These are phyloP conservation scores for Plasmodium falciparum DNA, from an alignment of 169 alveolate species.

Conservation along the genomic window DNA sequence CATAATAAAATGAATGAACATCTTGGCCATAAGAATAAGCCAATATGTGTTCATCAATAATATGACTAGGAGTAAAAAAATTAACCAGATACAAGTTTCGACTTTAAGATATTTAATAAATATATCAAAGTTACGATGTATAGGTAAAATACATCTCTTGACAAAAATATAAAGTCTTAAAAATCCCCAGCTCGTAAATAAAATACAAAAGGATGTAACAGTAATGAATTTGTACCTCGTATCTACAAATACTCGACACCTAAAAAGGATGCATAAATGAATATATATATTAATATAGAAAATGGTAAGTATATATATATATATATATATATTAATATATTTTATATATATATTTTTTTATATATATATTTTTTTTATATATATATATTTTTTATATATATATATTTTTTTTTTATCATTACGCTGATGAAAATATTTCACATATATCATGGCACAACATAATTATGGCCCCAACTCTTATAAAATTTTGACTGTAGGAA, in stretches of 20 bases:
- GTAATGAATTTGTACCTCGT: constrained; percentile 81
- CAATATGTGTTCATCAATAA: constrained; percentile 82
- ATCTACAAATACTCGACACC: constrained; percentile 86
- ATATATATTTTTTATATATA: background rate
- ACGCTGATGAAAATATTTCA: constrained; percentile 85
- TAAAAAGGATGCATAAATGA: constrained; percentile 33
- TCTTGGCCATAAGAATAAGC: constrained; percentile 83
- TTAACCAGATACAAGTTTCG: constrained; percentile 79
- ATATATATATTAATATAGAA: background rate
- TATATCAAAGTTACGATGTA: constrained; percentile 68
- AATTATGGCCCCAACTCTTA: constrained; percentile 82
- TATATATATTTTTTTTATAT: background rate
- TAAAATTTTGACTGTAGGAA: constrained; percentile 82
- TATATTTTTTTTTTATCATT: constrained; percentile 3
- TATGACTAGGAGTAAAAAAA: constrained; percentile 78
- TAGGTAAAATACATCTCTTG: constrained; percentile 79
- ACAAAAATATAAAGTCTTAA: constrained; percentile 82
- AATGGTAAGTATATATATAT: background rate
- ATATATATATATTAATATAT: no score
- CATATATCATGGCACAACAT: constrained; percentile 84
- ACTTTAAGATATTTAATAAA: constrained; percentile 65
- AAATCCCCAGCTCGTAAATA: constrained; percentile 81
- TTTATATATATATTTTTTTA: background rate
- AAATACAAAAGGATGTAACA: constrained; percentile 77
- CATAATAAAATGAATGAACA: constrained; percentile 80